Percentiles rank a stretch among this genome's conserved stretches.
Conservation (phyloP, 2,329 filamentous ascomycete species). For the Bimuria novae-zelandiae region DNA sequence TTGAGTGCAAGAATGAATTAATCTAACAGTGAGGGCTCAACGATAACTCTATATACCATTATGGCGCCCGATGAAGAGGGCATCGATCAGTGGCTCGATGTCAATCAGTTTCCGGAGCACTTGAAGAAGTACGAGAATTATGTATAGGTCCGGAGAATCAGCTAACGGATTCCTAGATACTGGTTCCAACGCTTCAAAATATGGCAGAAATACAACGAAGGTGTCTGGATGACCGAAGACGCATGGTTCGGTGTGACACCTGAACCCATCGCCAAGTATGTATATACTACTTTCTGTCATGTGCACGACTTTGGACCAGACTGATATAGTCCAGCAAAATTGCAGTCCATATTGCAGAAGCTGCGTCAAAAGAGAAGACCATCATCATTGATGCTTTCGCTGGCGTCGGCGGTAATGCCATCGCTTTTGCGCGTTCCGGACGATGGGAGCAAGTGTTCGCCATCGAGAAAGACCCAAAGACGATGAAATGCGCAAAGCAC, state of each 20-base stretch:
- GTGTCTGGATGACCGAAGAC: conserved; percentile 87
- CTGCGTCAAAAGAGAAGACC: conserved; percentile 59
- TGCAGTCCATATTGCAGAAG: conserved; percentile 69
- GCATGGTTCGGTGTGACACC: conserved; percentile 98
- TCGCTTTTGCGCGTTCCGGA: conserved; percentile 84
- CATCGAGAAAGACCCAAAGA: conserved; percentile 80
- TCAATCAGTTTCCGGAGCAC: conserved; percentile 76
- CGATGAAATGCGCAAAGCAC: conserved; percentile 86
- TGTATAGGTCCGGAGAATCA: background rate
- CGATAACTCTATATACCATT: background rate
- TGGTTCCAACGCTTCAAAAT: conserved; percentile 88
- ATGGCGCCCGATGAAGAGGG: conserved; percentile 40
- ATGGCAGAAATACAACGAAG: conserved; percentile 85
- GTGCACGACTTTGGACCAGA: background rate
- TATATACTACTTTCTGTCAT: conserved; percentile 42
- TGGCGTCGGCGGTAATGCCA: conserved; percentile 90
- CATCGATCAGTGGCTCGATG: conserved; percentile 70
- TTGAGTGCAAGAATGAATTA: background rate
- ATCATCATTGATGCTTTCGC: conserved; percentile 87
- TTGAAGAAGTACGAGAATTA: conserved; percentile 72
- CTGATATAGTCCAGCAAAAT: conserved; percentile 62
- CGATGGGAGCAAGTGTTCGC: conserved; percentile 85
- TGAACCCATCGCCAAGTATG: conserved; percentile 82
- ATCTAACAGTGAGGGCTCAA: background rate
- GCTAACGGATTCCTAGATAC: conserved; percentile 63